A percentile compares a stretch with the other conserved stretches of the same genome.
phyloP scores from a whole-genome alignment of 257 asterid species.

The Mitragyna speciosa region DNA sequence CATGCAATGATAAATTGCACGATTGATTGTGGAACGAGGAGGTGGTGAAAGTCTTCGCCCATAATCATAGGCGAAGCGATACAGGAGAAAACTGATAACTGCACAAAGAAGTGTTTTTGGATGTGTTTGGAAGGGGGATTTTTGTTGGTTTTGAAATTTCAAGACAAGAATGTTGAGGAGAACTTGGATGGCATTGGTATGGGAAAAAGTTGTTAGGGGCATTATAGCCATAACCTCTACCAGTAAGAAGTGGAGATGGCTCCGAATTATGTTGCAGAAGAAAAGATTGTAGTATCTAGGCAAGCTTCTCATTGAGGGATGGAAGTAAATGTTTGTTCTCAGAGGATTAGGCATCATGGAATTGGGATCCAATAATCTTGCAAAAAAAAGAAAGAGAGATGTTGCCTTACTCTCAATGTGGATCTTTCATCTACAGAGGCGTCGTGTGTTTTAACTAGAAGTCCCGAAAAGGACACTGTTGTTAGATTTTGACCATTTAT shows the following conservation, averaged over 20 bases:
- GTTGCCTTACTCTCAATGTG: too few relatives aligned
- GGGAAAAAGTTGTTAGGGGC: background rate
- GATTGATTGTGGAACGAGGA: background rate
- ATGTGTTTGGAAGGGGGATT: conserved; percentile 9
- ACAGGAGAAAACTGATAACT: background rate
- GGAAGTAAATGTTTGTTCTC: background rate
- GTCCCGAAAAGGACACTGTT: too few relatives aligned
- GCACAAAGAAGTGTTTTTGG: background rate
- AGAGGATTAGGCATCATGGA: background rate
- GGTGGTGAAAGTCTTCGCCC: background rate
- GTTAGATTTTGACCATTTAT: too few relatives aligned
- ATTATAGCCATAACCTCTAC: background rate
- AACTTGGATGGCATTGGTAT: background rate
- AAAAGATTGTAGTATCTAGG: background rate
- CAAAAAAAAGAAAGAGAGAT: background rate
- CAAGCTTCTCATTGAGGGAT: background rate
- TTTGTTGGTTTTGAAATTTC: conserved; percentile 2
- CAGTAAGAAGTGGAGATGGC: background rate
- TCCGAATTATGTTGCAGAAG: background rate
- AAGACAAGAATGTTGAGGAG: conserved; percentile 8
- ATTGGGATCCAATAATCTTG: background rate
- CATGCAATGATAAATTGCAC: background rate
- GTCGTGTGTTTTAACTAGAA: too few relatives aligned
- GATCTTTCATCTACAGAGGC: too few relatives aligned
- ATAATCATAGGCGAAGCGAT: background rate